These are phyloP conservation scores for Lanmaoa rubissima DNA, from an alignment of 768 basidiomycete species.

Conservation along the genomic window DNA sequence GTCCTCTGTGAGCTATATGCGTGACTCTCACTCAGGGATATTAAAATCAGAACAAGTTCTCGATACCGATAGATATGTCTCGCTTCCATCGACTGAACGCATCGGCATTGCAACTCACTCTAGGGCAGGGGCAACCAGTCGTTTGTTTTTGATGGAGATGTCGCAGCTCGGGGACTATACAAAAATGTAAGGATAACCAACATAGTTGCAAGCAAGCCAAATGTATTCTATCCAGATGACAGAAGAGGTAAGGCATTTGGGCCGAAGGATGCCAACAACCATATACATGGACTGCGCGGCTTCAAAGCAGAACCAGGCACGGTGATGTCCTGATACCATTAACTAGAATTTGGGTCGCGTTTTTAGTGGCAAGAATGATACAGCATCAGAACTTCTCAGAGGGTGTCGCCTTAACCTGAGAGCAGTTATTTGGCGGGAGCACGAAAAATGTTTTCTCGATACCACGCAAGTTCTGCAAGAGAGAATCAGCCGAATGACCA, in stretches of 20 bases:
- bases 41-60: background rate
- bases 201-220: no score
- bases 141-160: no score
- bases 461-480: background rate
- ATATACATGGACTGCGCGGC: no score
- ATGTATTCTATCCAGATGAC: no score
- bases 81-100: background rate
- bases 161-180: no score
- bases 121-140: no score
- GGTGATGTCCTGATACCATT: background rate
- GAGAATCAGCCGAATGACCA: background rate
- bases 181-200: no score
- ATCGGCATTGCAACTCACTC: background rate
- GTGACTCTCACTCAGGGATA: background rate
- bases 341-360: background rate
- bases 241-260: no score
- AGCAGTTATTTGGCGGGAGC: background rate
- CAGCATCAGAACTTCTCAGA: no score
- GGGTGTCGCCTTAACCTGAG: background rate
- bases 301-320: no score
- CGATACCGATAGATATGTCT: background rate
- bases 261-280: no score
- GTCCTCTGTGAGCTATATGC: background rate
- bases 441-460: background rate
- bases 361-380: background rate